Evolutionary conservation across 805 yeast genomes (phyloP), one percentile per base, ranked within the genome.

Genomic region (Candida xiaguanensis): DNA sequence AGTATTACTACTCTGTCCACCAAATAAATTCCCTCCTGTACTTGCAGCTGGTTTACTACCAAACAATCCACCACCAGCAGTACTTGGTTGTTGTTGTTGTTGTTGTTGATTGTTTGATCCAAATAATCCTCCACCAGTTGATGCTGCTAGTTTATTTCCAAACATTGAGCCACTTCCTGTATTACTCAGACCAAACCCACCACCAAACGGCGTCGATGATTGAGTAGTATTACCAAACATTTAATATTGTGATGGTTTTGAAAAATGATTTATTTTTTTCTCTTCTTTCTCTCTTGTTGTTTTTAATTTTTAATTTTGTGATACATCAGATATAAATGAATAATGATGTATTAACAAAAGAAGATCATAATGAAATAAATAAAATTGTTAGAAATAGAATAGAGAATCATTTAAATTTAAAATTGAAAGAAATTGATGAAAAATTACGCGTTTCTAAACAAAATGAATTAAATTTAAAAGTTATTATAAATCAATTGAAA

Each of bases 151-250:
- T 31, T 51, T 46, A 38, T 27, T 34, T 5, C 60, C 59, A 47
- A 56, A 56, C 9, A 55, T 41, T 3, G 35, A 8, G 12, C 29
- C 29, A 13, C 37, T n/a, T 13, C 16, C 18, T 6, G 8, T 25
- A n/a, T 16, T 34, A 15, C 16, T 34, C 31, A 16, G 31, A n/a
- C 40, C 62, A 45, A 57, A 54, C 4, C 71, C 69, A 23, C 63
- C 62, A 22, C 50, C 17, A 4, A 41, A 38, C 5, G 41, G 17
- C 3, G 38, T 22, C 3, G 38, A 33, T 16, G 44, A 28, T 14
- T 28, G 31, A 14, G 31, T 16, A 8, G 23, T 16, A 20, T 19
- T 19, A 20, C 34, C 34, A 31, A 31, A 31, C 34, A 31, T 29
- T 36, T 4, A 25, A 17, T n/a, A n/a, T 20, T 31, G 36, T 24